Evolutionary conservation across 371 early-diverging fungal genomes (phyloP).

Genomic region (Mortierella sp.): DNA sequence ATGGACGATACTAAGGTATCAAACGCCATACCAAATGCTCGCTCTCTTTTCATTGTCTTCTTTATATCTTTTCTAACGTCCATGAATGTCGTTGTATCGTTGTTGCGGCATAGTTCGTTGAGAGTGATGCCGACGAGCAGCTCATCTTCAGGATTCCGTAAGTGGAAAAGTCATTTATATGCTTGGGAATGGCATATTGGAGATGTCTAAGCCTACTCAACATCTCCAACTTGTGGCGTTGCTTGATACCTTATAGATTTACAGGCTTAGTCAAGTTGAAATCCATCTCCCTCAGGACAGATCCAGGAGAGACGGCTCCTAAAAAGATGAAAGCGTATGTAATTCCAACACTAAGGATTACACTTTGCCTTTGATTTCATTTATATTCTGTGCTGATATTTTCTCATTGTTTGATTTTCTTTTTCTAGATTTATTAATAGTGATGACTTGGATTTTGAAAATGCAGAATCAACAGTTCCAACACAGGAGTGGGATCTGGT

Average conservation of each 20-base stretch:
- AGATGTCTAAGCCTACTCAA: not conserved
- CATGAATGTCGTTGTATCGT: not conserved
- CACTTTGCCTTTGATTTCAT: not conserved
- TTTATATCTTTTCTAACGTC: not conserved
- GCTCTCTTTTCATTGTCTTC: not conserved
- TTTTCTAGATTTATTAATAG: conserved; percentile 83
- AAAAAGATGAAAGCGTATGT: conserved; percentile 81
- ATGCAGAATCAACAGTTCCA: conserved; percentile 72
- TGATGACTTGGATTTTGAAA: conserved; percentile 93
- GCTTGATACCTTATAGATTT: conserved; percentile 66
- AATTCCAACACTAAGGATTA: not conserved
- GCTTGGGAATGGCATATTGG: not conserved
- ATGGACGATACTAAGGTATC: conserved; percentile 75
- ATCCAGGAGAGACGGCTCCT: conserved; percentile 76
- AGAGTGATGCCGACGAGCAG: conserved; percentile 93
- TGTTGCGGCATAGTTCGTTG: conserved; percentile 65
- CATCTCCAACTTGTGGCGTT: conserved; percentile 1
- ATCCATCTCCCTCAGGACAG: conserved; percentile 85
- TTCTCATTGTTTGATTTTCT: not conserved
- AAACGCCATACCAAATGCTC: not conserved
- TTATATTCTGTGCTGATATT: not conserved
- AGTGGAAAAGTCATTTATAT: conserved; percentile 28
- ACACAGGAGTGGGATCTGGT: conserved; percentile 90
- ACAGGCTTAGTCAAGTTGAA: conserved; percentile 92
- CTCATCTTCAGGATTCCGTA: conserved; percentile 91